These are phyloP conservation scores for Desmodesmus armatus DNA, from an alignment of 139 green algal genomes.

Conservation along the genomic window DNA sequence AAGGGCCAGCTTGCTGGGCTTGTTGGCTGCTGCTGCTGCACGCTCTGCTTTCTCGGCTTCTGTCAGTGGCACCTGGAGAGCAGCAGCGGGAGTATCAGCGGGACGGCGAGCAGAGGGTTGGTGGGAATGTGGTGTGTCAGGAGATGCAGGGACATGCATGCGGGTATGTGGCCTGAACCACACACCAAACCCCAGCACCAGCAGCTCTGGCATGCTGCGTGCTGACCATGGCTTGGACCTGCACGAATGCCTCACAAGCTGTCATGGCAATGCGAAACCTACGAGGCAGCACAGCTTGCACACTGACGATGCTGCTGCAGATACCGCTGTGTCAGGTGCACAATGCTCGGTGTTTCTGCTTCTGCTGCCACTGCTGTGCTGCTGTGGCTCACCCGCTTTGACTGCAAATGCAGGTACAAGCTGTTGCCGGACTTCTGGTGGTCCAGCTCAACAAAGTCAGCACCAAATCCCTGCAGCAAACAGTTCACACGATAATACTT, in stretches of 20 bases:
- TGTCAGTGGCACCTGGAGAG: neutral
- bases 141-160: neutral
- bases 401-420: conserved; percentile 90
- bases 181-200: neutral
- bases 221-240: no score
- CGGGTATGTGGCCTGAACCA: neutral
- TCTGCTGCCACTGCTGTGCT: conserved; percentile 48
- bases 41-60: conserved; percentile 44
- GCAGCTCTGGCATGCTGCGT: no score
- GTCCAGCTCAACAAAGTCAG: conserved; percentile 82
- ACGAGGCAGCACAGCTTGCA: neutral
- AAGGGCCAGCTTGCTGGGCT: conserved; percentile 73
- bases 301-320: neutral
- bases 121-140: neutral
- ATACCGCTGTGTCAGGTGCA: no score
- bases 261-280: neutral
- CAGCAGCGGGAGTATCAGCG: no score
- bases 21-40: conserved; percentile 6
- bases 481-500: no score
- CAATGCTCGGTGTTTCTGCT: conserved; percentile 9
- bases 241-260: neutral
- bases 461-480: conserved; percentile 74
- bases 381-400: conserved; percentile 39
- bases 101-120: no score
- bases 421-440: conserved; percentile 67